Evolutionary conservation across 179 eudicot genomes (phyloP).

Genomic region (Silene coronaria): DNA sequence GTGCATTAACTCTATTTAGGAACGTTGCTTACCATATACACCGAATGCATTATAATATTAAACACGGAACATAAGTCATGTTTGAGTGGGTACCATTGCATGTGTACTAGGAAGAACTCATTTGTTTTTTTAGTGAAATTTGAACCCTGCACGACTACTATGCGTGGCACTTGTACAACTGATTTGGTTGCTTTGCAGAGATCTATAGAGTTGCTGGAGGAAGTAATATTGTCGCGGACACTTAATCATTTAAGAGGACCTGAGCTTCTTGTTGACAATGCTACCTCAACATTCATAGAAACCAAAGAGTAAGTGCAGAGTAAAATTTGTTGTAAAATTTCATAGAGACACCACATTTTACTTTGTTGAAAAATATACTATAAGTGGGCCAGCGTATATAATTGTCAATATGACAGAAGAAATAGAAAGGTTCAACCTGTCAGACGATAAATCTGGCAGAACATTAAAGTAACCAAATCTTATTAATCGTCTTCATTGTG

Average conservation of each 20-base stretch:
- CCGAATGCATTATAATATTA: background rate
- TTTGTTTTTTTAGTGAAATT: background rate
- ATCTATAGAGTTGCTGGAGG: slow-evolving; percentile 84
- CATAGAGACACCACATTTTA: background rate
- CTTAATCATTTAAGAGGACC: slow-evolving; percentile 67
- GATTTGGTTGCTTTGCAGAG: slow-evolving; percentile 41
- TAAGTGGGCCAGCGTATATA: background rate
- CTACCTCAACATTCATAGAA: slow-evolving; percentile 67
- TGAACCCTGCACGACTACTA: background rate
- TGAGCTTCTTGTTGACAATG: slow-evolving; percentile 43
- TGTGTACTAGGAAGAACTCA: background rate
- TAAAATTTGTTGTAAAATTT: background rate
- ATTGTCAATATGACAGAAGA: background rate
- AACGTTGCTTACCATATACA: background rate
- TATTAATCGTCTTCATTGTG: background rate
- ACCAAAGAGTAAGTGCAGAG: slow-evolving; percentile 60
- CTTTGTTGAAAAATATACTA: background rate
- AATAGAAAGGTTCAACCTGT: background rate
- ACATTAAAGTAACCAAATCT: background rate
- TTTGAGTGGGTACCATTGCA: background rate
- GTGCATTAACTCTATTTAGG: background rate
- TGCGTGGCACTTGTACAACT: background rate
- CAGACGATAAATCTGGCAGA: background rate
- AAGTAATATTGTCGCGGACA: slow-evolving; percentile 74
- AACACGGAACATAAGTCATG: background rate